Percentiles rank a stretch among this genome's conserved stretches.
These are phyloP conservation scores for Panaeolus cyanescens DNA, from an alignment of 768 basidiomycete species.

Conservation along the genomic window DNA sequence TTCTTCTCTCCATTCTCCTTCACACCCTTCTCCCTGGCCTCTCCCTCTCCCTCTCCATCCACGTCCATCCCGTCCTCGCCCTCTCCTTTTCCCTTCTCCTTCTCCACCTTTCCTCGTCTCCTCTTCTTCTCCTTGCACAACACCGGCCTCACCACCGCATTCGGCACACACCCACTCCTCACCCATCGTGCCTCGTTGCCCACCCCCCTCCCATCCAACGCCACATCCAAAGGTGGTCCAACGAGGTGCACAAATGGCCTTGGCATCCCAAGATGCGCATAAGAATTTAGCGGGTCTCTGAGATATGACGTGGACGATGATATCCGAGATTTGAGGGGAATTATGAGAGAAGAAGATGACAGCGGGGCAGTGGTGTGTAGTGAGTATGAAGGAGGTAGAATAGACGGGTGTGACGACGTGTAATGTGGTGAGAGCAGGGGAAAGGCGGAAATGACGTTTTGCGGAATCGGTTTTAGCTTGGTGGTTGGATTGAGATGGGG, in stretches of 20 bases:
- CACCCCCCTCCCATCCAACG: conserved; percentile 75
- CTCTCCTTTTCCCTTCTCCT: conserved; percentile 6
- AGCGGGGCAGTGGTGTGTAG: conserved; percentile 67
- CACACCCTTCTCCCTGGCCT: neutral
- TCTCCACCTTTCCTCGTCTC: conserved; percentile 11
- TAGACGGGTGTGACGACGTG: conserved; percentile 34
- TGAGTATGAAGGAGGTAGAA: conserved; percentile 60
- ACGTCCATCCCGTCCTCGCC: conserved; percentile 15
- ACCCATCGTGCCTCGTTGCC: conserved; percentile 69
- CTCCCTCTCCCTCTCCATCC: conserved; percentile 9
- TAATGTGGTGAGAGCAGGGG: neutral
- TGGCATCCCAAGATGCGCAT: conserved; percentile 78
- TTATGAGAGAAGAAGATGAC: conserved; percentile 54
- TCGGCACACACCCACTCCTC: conserved; percentile 64
- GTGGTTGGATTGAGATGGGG: conserved; percentile 15
- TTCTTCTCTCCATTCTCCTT: conserved; percentile 7
- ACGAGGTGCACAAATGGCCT: conserved; percentile 83
- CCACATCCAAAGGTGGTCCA: conserved; percentile 74
- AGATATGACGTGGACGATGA: conserved; percentile 71
- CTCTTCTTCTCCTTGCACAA: conserved; percentile 31
- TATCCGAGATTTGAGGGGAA: conserved; percentile 65
- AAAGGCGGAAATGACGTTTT: neutral
- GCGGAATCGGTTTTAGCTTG: conserved; percentile 18
- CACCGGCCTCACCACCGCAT: conserved; percentile 62
- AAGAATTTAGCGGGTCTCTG: conserved; percentile 83